These are phyloP conservation scores for Thelephora ganbajun DNA, from an alignment of 768 basidiomycete species.

Conservation along the genomic window DNA sequence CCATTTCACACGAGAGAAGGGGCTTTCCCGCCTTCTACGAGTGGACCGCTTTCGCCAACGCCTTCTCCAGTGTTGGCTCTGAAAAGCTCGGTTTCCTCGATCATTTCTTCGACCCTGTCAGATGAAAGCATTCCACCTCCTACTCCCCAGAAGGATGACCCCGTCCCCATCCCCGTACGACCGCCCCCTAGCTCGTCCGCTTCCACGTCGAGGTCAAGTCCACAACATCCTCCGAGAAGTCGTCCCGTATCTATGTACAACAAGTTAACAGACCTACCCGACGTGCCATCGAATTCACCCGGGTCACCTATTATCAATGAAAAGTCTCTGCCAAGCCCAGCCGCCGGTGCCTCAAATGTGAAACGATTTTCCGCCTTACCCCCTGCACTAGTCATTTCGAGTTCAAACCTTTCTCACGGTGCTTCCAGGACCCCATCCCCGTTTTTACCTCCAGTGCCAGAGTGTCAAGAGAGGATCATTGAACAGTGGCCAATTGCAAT, in stretches of 20 bases:
- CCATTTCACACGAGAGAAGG: slow-evolving; percentile 39
- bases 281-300: no score
- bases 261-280: no score
- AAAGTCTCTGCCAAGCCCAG: no score
- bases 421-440: slow-evolving; percentile 10
- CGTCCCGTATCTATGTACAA: no score
- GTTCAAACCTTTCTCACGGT: slow-evolving; percentile 9
- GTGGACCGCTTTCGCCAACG: background rate
- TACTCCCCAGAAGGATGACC: background rate
- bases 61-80: background rate
- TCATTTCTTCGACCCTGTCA: background rate
- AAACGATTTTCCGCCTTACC: slow-evolving; percentile 46
- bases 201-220: no score
- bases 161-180: no score
- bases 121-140: background rate
- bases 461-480: slow-evolving; percentile 17
- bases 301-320: no score
- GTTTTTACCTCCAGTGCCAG: slow-evolving; percentile 5
- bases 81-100: background rate
- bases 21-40: slow-evolving; percentile 41
- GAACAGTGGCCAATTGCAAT: slow-evolving; percentile 49
- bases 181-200: no score
- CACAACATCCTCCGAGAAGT: no score
- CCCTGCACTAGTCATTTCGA: slow-evolving; percentile 49
- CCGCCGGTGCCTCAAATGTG: slow-evolving; percentile 8